Conservation (phyloP, 2,329 filamentous ascomycete genomes). For the Neopestalotiopsis rosae region DNA sequence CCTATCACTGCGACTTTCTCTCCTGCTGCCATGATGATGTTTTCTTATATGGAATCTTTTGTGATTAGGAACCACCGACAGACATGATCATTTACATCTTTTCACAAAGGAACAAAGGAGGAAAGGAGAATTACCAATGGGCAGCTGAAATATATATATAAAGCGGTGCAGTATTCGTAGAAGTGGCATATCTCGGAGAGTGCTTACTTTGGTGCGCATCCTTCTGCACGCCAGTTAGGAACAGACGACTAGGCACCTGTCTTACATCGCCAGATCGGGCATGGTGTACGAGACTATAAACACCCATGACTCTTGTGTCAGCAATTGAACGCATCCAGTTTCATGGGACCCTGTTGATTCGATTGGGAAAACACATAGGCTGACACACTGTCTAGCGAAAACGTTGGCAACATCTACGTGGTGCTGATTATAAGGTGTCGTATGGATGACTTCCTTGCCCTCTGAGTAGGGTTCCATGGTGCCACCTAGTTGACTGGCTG, state of each 20-base stretch:
- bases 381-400: neutral
- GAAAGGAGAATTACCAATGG: neutral
- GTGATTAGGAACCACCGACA: neutral
- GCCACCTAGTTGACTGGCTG: no score
- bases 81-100: neutral
- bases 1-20: conserved; percentile 27
- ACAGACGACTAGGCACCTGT: neutral
- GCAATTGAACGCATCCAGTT: neutral
- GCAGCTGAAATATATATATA: neutral
- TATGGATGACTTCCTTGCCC: no score
- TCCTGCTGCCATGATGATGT: neutral
- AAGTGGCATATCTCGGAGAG: neutral
- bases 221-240: neutral
- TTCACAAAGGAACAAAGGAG: neutral
- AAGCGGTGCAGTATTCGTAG: neutral
- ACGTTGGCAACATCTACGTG: neutral
- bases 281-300: conserved; percentile 2
- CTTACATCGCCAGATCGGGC: neutral
- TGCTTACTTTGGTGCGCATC: neutral
- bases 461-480: no score
- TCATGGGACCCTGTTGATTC: neutral
- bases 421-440: no score
- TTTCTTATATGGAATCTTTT: neutral
- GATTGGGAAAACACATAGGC: neutral
- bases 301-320: neutral